Evolutionary conservation across 2,329 filamentous ascomycete genomes (phyloP), one percentile per base, ranked within the genome.

Genomic region (Zalaria obscura): DNA sequence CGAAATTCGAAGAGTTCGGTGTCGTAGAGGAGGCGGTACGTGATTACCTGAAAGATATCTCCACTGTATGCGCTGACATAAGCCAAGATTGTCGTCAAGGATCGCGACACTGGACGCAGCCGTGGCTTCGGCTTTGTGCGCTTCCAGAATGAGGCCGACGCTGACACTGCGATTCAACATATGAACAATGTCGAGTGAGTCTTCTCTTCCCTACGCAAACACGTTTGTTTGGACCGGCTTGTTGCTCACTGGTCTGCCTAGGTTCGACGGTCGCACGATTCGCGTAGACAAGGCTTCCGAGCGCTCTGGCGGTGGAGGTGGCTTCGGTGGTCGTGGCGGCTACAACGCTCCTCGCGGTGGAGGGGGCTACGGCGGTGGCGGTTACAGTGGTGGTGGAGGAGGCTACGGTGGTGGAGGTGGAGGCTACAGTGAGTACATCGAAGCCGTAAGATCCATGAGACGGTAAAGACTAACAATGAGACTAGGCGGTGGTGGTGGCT

Each of bases 111-210:
- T 57, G 84, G 86, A 55, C 86, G 89, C 63, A 95, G 88, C 72
- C 85, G 91, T 63, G 91, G 91, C 46, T 98, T 96, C 62, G 91
- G 91, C 38, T 96, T 96, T 63, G 89, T 98, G 49, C 83, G 88
- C 54, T 98, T 89, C 66, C 67, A 76, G 40, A 76, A 78, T 50
- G 84, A 88, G 50, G 65, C 70, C 36, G 82, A 88, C 62, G 84
- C 85, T 47, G 78, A 87, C 56, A 72, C 73, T 50, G 85, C 85
- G 35, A 89, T 89, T 60, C 63, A 70, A 36, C 68, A 69, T 50
- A 88, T 91, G 84, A 89, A 91, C 70, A 87, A 88, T 60, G 70
- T 84, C 54, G 87, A 95, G 89, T 95, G 73, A 64, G 83, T 8
- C 8, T 27, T 11, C 27, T 31, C 5, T 31, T 29, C 27, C 26